Evolutionary conservation across 2,329 filamentous ascomycete species (phyloP), one percentile per base, ranked within the genome.

Genomic region (Hypoxylon sp.): DNA sequence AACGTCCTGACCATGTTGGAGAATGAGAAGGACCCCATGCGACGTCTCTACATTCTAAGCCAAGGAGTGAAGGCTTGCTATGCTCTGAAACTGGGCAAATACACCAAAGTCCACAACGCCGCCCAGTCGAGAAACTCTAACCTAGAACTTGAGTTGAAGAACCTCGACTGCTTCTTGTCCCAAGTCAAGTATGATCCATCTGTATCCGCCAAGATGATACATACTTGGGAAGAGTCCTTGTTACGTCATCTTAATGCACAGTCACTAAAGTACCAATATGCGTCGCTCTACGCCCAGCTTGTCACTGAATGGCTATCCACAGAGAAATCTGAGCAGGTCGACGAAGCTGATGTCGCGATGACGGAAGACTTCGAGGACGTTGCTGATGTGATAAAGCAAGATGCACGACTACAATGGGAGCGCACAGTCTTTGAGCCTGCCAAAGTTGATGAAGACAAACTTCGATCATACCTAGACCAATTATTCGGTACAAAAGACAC

Each of bases 261-360:
- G 56, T 81, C 81, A 5, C 77, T 80, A 14, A 82, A 80, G 67
- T 83, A 81, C 59, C 73, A 80, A 56, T 83, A 82, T 49, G 82
- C 83, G 0, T 79, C 80, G 7, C 75, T 85, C 2, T 84, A 84
- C 46, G 82, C 80, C 2, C 76, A 82, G 51, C 77, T 85, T 3
- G 82, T 84, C n/a, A 84, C 79, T 0, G 83, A 85, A 66, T 85
- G 82, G 82, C 75, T 84, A 0, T 79, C 79, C 0, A 71, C 75
- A 0, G 76, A 76, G 65, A 76, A 69, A 21, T 69, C 55, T 46
- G 70, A 43, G 64, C 74, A 19, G 5, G 34, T 17, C 10, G 64
- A 53, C 3, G 61, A 63, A 5, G 57, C 46, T 3, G 69, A 74
- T 3, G 48, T 68, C 5, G 68, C 75, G 5, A 78, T 79, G 73